Conservation (phyloP, 495 filamentous ascomycete species). For the Jackrogersella minutella region DNA sequence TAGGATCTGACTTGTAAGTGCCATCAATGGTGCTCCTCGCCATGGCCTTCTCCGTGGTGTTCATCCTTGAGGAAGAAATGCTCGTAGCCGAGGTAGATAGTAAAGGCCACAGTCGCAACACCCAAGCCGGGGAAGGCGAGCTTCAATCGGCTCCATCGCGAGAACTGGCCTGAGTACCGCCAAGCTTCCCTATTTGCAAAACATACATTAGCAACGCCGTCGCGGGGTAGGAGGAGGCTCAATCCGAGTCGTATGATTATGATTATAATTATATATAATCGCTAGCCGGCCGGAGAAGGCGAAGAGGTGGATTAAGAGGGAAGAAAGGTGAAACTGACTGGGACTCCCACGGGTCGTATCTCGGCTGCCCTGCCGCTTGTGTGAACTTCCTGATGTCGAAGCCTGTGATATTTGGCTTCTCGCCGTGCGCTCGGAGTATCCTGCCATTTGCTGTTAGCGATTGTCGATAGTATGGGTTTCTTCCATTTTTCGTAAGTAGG, state of each 20-base stretch:
- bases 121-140: constrained; percentile 87
- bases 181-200: constrained; percentile 77
- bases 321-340: constrained; percentile 61
- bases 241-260: background rate
- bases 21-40: constrained; percentile 49
- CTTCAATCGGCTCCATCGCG: constrained; percentile 86
- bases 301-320: background rate
- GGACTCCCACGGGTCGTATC: constrained; percentile 89
- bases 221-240: background rate
- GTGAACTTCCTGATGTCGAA: constrained; percentile 81
- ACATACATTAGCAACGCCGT: constrained; percentile 24
- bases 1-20: background rate
- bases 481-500: background rate
- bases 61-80: constrained; percentile 82
- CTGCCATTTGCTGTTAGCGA: constrained; percentile 32
- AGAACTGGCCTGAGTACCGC: constrained; percentile 89
- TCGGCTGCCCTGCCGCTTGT: constrained; percentile 67
- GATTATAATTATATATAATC: no score
- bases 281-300: no score
- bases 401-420: constrained; percentile 77
- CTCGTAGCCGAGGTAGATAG: constrained; percentile 87
- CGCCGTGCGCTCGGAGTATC: constrained; percentile 50
- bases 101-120: constrained; percentile 89
- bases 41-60: constrained; percentile 65
- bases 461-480: background rate